These are phyloP conservation scores for Ceratobasidium sp. DNA, from an alignment of 1,284 basidiomycete genomes.

Conservation along the genomic window DNA sequence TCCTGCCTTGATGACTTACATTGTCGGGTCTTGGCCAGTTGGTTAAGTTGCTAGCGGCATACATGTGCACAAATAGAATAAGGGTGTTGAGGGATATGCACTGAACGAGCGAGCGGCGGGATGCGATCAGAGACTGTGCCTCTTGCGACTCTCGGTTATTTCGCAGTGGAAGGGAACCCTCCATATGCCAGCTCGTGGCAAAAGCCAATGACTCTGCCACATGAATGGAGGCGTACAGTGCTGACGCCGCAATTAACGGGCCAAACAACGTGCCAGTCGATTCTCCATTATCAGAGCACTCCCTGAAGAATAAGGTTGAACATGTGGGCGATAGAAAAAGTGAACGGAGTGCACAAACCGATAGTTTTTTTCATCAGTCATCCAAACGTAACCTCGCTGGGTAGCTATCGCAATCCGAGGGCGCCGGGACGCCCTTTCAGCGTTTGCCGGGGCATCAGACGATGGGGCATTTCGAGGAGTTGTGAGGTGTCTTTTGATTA, in stretches of 20 bases:
- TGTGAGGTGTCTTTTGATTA: constrained; percentile 50
- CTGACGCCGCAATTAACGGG: constrained; percentile 78
- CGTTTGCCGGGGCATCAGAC: constrained; percentile 56
- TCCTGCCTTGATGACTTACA: constrained; percentile 23
- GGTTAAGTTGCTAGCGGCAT: constrained; percentile 18
- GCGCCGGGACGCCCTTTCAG: constrained; percentile 55
- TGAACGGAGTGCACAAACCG: constrained; percentile 63
- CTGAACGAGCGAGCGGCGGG: constrained; percentile 82
- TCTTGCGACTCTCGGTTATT: constrained; percentile 61
- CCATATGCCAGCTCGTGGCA: constrained; percentile 78
- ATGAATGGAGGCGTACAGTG: constrained; percentile 61
- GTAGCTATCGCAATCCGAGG: constrained; percentile 68
- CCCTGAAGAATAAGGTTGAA: constrained; percentile 61
- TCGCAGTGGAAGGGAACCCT: constrained; percentile 62
- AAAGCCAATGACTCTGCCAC: constrained; percentile 50
- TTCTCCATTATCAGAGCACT: constrained; percentile 86
- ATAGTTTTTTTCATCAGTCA: constrained; percentile 90
- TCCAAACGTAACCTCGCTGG: constrained; percentile 72
- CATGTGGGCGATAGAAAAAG: background rate
- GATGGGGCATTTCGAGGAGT: constrained; percentile 51
- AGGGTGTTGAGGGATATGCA: constrained; percentile 49
- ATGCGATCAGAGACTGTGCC: constrained; percentile 73
- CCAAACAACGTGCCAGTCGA: constrained; percentile 83
- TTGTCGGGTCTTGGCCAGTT: constrained; percentile 37
- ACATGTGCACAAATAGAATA: constrained; percentile 37